A percentile compares a stretch with the other conserved stretches of the same genome.
Conservation (phyloP, 108 stramenopile species). For the Epithemia pelagica region DNA sequence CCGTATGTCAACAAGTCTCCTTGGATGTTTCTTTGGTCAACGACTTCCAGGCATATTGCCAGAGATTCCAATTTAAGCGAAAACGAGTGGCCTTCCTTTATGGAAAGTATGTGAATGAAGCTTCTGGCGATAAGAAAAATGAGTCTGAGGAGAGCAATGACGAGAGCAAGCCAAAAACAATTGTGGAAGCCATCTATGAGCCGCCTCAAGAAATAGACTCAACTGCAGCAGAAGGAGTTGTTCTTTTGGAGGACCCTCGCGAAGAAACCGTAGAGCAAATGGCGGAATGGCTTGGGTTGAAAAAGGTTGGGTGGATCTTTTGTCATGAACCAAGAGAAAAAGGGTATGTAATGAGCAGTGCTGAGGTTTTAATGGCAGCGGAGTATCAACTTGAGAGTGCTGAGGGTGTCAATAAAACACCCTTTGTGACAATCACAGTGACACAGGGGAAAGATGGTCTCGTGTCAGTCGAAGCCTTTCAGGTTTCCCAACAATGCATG, state of each 20-base stretch:
- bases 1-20: slow-evolving; percentile 50
- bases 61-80: slow-evolving; percentile 80
- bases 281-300: slow-evolving; percentile 68
- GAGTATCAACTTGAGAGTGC: slow-evolving; percentile 93
- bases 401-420: slow-evolving; percentile 89
- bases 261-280: slow-evolving; percentile 84
- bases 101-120: slow-evolving; percentile 55
- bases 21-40: slow-evolving; percentile 60
- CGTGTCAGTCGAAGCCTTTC: slow-evolving; percentile 88
- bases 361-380: slow-evolving; percentile 92
- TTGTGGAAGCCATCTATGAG: slow-evolving; percentile 94
- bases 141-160: slow-evolving; percentile 18
- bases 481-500: slow-evolving; percentile 93
- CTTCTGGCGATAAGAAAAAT: slow-evolving; percentile 27
- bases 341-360: slow-evolving; percentile 81
- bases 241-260: slow-evolving; percentile 82
- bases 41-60: slow-evolving; percentile 76
- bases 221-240: slow-evolving; percentile 79
- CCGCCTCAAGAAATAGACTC: slow-evolving; percentile 90
- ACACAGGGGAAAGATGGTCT: slow-evolving; percentile 72
- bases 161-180: slow-evolving; percentile 27
- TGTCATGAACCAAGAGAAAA: slow-evolving; percentile 91
- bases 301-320: slow-evolving; percentile 94
- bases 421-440: slow-evolving; percentile 92
- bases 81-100: slow-evolving; percentile 89